Conservation (phyloP, 495 filamentous ascomycete genomes). For the Acidiella bohemica region DNA sequence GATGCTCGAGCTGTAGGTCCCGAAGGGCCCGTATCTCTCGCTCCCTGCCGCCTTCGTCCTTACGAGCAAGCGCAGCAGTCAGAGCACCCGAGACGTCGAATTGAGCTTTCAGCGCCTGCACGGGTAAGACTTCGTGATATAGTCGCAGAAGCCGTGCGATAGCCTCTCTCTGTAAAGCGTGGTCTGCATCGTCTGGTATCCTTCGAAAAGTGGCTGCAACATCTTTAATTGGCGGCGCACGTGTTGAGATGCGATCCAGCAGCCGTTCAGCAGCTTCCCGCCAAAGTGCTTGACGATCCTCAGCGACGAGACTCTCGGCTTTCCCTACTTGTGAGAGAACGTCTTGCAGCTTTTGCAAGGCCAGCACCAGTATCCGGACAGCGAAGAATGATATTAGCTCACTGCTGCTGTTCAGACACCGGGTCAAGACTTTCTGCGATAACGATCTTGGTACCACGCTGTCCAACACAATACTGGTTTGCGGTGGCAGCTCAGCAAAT, state of each 20-base stretch:
- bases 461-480: conserved; percentile 61
- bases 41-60: conserved; percentile 29
- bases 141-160: conserved; percentile 56
- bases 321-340: conserved; percentile 42
- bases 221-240: conserved; percentile 67
- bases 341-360: conserved; percentile 61
- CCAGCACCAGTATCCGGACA: conserved; percentile 58
- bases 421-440: conserved; percentile 56
- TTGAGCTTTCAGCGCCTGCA: conserved; percentile 64
- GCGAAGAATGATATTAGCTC: conserved; percentile 72
- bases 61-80: conserved; percentile 45
- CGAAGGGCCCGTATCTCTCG: conserved; percentile 38
- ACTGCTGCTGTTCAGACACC: conserved; percentile 61
- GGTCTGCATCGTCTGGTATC: conserved; percentile 41
- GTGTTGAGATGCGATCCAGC: conserved; percentile 57
- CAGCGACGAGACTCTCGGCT: conserved; percentile 29
- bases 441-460: conserved; percentile 77
- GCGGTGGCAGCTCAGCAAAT: conserved; percentile 50
- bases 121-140: conserved; percentile 71
- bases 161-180: conserved; percentile 66
- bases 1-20: conserved; percentile 56
- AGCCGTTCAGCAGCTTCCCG: conserved; percentile 49
- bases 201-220: conserved; percentile 54
- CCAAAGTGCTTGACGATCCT: conserved; percentile 38
- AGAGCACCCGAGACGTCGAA: conserved; percentile 73